Percentiles rank a stretch among this genome's conserved stretches.
Evolutionary conservation across 208 protist genomes (phyloP).

Genomic region (Trichomonas gallinae): DNA sequence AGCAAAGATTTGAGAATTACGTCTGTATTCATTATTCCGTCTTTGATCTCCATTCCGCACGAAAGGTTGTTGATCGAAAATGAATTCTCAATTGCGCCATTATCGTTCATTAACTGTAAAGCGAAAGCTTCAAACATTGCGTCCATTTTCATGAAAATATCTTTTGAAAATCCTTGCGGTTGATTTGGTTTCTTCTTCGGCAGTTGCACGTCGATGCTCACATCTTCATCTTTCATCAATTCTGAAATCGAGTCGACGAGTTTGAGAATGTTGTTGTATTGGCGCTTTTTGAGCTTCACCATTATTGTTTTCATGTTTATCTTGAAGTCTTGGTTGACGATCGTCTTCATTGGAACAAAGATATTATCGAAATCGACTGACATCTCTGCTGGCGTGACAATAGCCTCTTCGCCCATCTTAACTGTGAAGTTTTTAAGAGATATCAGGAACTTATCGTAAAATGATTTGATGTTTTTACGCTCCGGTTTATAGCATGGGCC

Average conservation of each 20-base stretch:
- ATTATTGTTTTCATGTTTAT: background rate
- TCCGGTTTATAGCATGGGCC: background rate
- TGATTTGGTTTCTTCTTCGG: background rate
- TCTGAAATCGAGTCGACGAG: background rate
- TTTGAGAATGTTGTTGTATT: background rate
- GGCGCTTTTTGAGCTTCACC: background rate
- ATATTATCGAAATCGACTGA: background rate
- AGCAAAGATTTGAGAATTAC: background rate
- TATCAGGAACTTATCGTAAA: background rate
- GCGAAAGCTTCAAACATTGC: background rate
- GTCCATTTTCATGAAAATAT: background rate
- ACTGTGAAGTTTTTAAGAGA: background rate
- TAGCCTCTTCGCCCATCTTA: background rate
- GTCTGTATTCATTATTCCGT: background rate
- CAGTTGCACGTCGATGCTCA: background rate
- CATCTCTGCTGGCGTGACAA: background rate
- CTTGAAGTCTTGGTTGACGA: background rate
- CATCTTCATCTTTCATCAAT: background rate
- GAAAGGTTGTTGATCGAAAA: background rate
- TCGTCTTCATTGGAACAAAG: background rate
- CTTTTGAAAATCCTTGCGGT: background rate
- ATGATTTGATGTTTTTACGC: background rate
- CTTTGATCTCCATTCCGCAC: background rate
- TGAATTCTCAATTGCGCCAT: background rate
- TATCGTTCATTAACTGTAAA: background rate